Percentiles rank a stretch among this genome's conserved stretches.
phyloP scores from a whole-genome alignment of 139 green algal genomes.

The Chlamydomonas sp. region DNA sequence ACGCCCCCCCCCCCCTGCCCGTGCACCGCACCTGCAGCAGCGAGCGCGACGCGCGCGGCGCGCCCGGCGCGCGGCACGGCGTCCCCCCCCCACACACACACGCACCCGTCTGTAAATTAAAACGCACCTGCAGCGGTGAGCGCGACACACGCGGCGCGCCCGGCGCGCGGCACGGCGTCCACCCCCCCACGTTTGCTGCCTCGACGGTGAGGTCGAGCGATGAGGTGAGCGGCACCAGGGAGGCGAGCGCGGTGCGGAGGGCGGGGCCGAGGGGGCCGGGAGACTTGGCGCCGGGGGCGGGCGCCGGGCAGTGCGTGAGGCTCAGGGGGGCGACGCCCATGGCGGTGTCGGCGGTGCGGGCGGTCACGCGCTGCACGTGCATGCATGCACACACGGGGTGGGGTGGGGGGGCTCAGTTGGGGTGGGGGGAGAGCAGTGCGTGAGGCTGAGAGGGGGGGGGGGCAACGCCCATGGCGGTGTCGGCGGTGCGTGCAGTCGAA shows the following conservation, averaged over 20 bases:
- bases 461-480: no score
- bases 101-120: neutral
- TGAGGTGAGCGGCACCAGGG: slow-evolving; percentile 25
- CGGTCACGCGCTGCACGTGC: slow-evolving; percentile 32
- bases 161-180: slow-evolving; percentile 15
- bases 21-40: no score
- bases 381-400: no score
- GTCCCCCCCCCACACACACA: neutral
- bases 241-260: slow-evolving; percentile 22
- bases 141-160: neutral
- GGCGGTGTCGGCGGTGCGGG: neutral
- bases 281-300: neutral
- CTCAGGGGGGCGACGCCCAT: slow-evolving; percentile 27
- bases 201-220: slow-evolving; percentile 33
- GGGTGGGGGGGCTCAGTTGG: no score
- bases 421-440: no score
- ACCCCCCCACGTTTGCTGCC: slow-evolving; percentile 21
- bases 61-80: neutral
- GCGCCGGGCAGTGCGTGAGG: slow-evolving; percentile 24
- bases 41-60: no score
- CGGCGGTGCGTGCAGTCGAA: no score
- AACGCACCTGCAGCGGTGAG: neutral
- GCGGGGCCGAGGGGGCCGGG: slow-evolving; percentile 6
- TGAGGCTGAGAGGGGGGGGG: no score
- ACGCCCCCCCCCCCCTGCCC: no score